Evolutionary conservation across 129 eudicot genomes (phyloP).

Genomic region (Flaveria sonorensis): DNA sequence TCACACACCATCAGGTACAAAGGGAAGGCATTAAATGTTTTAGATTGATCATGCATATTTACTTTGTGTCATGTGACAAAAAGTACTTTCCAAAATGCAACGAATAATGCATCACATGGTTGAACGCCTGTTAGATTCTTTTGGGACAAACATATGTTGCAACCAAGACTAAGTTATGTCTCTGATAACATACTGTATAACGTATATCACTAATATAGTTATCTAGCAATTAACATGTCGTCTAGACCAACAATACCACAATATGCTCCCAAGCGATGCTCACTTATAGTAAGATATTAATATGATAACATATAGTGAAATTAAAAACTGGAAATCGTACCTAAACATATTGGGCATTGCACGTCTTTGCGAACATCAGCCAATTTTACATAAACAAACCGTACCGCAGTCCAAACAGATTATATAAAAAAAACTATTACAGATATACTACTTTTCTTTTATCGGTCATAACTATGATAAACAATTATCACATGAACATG

Average conservation of each 20-base stretch:
- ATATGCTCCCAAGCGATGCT: not conserved
- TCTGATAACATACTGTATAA: not conserved
- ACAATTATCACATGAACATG: not conserved
- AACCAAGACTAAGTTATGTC: conserved; percentile 21
- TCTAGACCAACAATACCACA: not conserved
- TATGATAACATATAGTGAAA: not conserved
- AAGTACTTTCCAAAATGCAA: conserved; percentile 17
- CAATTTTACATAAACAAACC: conserved; percentile 58
- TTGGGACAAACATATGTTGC: conserved; percentile 7
- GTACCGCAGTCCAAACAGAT: conserved; percentile 30
- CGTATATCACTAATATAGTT: not conserved
- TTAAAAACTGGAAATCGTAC: conserved; percentile 24
- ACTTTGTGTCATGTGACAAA: not conserved
- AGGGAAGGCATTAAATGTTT: not conserved
- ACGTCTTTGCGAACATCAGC: conserved; percentile 92
- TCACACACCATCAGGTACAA: not conserved
- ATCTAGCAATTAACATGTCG: not conserved
- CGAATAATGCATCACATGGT: conserved; percentile 2
- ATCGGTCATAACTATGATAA: not conserved
- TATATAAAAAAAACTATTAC: not conserved
- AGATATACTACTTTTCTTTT: not conserved
- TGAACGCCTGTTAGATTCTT: not conserved
- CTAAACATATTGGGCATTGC: conserved; percentile 94
- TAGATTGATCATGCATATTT: not conserved
- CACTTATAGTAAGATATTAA: not conserved